Evolutionary conservation across 345 rosid species (phyloP), one percentile per base, ranked within the genome.

Genomic region (Acer negundo): DNA sequence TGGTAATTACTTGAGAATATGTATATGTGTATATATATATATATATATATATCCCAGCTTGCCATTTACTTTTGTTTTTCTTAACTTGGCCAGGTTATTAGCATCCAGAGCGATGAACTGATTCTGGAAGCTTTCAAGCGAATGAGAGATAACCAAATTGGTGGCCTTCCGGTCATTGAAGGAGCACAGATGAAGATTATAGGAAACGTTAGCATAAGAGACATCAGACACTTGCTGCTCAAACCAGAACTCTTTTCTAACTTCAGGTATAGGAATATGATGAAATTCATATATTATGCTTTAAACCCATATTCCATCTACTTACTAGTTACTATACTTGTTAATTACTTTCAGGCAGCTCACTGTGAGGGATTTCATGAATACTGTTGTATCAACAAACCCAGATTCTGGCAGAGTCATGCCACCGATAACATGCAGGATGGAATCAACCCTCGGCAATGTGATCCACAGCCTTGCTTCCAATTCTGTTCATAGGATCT

Each of bases 81-180:
- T 74, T 74, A 31, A 31, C 46, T 83, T 67, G 31, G 69, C 72
- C 80, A 94, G 97, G 91, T 92, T 65, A 77, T 93, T 76, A 81
- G 88, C 68, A 79, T 95, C 76, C 88, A 78, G 17, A 86, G 89
- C 61, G 83, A 88, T 17, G 92, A 91, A 71, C 82, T 90, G 68
- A 80, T 95, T 80, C 90, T 95, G 16, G 95, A 93, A 92, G 97
- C 94, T 51, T 95, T 95, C 79, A 90, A 93, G 78, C 77, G 81
- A 61, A 95, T 95, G 98, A 90, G 72, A 79, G 94, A 90, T 11
- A 75, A 87, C 78, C 87, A 84, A 72, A 89, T 93, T 13, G 98
- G 98, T 78, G 95, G 97, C n/a, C 87, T 95, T 64, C 97, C 97
- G 0, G 95, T 92, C 0, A 80, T 92, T 17, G 85, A 84, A 70